Base-by-base conservation (phyloP, 75 land plant genomes). In the Pseudotsuga menziesii region DNA sequence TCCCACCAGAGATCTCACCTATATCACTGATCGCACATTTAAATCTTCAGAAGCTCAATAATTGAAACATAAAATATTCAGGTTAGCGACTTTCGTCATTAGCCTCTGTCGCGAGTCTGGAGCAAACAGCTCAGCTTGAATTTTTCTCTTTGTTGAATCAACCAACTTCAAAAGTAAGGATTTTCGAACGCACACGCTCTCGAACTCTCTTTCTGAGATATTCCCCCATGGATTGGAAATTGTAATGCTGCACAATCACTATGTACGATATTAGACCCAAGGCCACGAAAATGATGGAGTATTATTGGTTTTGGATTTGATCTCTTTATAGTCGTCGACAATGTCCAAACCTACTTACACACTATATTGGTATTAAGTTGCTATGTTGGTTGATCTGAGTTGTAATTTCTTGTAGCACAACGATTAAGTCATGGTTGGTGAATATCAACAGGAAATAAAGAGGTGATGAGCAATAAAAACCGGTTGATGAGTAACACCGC, bases 61-160 rank as follows among this genome's bases (percentile, higher is more conserved):
- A n/a, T n/a, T n/a, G n/a, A n/a, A n/a, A n/a, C n/a, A n/a, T n/a
- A n/a, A n/a, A n/a, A n/a, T n/a, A n/a, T 36, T n/a, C 16, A 69
- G 29, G 16, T 20, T 4, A 5, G 39, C 56, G 36, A 57, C 83
- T 5, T 72, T 89, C 97, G 87, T 88, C 88, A 80, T 83, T 90
- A 76, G 97, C 95, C 64, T 90, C 95, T 41, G 90, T 85, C 58
- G 95, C 88, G 0, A 95, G 93, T 52, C 90, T 78, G 13, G 95
- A 85, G 78, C 91, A 90, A 36, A 95, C 23, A n/a, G 91, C 87
- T 6, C 98, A 93, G 63, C 81, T 89, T 0, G 90, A 85, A 61
- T 95, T 89, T 80, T 92, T 86, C 20, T 86, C 87, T 44, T 83
- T 83, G 71, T 95, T 95, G 69, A 89, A 95, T 95, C 98, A 95